Percentiles rank a stretch among this genome's conserved stretches.
Conservation (phyloP, 2,329 filamentous ascomycete species). For the Fusarium tanahbumbuense region DNA sequence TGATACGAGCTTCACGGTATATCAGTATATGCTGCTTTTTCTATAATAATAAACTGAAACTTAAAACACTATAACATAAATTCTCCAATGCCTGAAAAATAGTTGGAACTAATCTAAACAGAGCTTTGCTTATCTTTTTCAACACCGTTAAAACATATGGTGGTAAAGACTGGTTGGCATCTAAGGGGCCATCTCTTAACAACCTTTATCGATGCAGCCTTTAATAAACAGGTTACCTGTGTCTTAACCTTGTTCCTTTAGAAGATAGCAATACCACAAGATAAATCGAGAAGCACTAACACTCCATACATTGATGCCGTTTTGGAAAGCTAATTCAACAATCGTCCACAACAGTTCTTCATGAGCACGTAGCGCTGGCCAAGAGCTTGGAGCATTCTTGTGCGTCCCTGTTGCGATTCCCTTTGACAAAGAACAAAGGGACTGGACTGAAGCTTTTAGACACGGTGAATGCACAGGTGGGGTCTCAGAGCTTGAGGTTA, state of each 20-base stretch:
- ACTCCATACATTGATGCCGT: not conserved
- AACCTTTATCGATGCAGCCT: not conserved
- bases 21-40: not conserved
- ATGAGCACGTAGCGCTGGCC: not conserved
- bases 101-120: not conserved
- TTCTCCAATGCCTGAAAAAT: not conserved
- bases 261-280: not conserved
- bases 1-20: not conserved
- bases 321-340: not conserved
- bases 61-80: not conserved
- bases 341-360: not conserved
- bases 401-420: not conserved
- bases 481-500: not conserved
- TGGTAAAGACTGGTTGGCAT: not conserved
- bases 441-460: not conserved
- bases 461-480: not conserved
- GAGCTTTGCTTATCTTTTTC: not conserved
- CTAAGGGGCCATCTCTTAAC: not conserved
- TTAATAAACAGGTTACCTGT: constrained; percentile 14
- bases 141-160: not conserved
- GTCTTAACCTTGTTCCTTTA: not conserved
- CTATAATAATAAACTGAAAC: not conserved
- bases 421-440: not conserved
- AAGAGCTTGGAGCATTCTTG: too few species aligned
- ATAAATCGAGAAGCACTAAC: not conserved